Evolutionary conservation across 768 basidiomycete species (phyloP).

Genomic region (Mycena crocata): DNA sequence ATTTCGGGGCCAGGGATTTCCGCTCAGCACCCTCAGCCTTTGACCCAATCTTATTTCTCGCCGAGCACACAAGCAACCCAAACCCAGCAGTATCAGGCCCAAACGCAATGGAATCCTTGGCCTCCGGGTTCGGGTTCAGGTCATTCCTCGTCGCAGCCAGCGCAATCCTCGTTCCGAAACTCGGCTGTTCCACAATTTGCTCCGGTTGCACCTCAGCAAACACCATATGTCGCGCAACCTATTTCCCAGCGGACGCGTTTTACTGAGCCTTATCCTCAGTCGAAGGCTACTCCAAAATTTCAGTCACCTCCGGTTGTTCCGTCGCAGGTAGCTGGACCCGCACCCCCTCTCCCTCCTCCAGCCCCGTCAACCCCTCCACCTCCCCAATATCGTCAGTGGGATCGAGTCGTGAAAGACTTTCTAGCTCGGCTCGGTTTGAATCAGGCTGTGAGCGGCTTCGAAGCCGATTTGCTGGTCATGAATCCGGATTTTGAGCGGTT

Average conservation of each 20-base stretch:
- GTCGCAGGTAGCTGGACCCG: conserved; percentile 11
- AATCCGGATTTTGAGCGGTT: conserved; percentile 73
- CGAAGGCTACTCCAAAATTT: conserved; percentile 6
- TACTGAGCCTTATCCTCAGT: conserved; percentile 24
- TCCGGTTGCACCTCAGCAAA: conserved; percentile 7
- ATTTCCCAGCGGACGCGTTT: conserved; percentile 28
- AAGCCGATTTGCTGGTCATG: conserved; percentile 78
- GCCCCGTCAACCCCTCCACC: conserved; percentile 33
- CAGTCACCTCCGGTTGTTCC: conserved; percentile 9
- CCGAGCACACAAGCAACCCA: not conserved
- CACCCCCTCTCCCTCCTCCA: conserved; percentile 22
- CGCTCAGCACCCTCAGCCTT: not conserved
- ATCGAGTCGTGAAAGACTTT: conserved; percentile 65
- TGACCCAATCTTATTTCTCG: conserved; percentile 1
- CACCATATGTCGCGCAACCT: conserved; percentile 4
- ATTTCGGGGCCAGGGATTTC: conserved; percentile 9
- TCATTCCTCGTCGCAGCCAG: conserved; percentile 5
- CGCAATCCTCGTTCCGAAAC: conserved; percentile 10
- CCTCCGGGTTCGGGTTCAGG: not conserved
- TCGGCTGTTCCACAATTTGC: not conserved
- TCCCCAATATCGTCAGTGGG: conserved; percentile 68
- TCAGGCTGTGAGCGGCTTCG: conserved; percentile 72
- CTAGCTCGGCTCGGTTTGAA: conserved; percentile 64
- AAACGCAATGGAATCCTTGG: conserved; percentile 8
- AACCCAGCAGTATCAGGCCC: conserved; percentile 21